phyloP scores from a whole-genome alignment of 768 basidiomycete species.

The Glaciozyma martinii region DNA sequence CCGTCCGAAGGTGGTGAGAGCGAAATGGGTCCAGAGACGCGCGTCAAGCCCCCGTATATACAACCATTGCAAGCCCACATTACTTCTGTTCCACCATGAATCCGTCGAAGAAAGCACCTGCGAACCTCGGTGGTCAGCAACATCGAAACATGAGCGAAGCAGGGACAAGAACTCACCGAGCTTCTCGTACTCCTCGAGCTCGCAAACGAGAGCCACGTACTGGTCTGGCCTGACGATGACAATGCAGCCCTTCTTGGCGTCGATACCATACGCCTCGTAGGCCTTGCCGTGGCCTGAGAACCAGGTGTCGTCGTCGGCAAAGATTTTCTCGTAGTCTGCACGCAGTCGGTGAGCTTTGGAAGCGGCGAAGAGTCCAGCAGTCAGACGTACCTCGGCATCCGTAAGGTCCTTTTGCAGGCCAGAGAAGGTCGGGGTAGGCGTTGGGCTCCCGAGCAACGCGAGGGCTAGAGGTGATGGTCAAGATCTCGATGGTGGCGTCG shows the following conservation, averaged over 20 bases:
- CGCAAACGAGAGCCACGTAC: constrained; percentile 9
- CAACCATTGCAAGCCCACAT: too few relatives aligned
- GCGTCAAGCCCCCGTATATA: too few relatives aligned
- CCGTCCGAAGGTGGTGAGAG: too few relatives aligned
- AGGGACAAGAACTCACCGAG: neutral
- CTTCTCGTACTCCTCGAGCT: constrained; percentile 13
- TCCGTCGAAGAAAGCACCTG: too few relatives aligned
- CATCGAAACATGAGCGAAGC: too few relatives aligned
- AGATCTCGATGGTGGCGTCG: constrained; percentile 37
- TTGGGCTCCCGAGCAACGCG: constrained; percentile 9
- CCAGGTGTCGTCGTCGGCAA: constrained; percentile 8
- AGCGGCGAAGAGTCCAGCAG: too few relatives aligned
- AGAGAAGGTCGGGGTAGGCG: constrained; percentile 11
- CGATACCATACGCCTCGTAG: constrained; percentile 18
- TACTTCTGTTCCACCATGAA: too few relatives aligned
- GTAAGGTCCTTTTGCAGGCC: constrained; percentile 12
- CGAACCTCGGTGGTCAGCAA: too few relatives aligned
- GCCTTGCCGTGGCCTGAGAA: constrained; percentile 5
- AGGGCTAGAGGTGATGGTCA: constrained; percentile 36
- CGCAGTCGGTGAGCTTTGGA: neutral
- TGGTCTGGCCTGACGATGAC: constrained; percentile 24
- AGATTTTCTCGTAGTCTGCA: constrained; percentile 18
- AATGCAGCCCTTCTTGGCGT: constrained; percentile 8
- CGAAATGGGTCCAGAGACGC: too few relatives aligned
- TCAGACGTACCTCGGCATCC: constrained; percentile 11